Base-by-base conservation (phyloP, 352 stramenopile species). In the Globisporangium cederbergense region DNA sequence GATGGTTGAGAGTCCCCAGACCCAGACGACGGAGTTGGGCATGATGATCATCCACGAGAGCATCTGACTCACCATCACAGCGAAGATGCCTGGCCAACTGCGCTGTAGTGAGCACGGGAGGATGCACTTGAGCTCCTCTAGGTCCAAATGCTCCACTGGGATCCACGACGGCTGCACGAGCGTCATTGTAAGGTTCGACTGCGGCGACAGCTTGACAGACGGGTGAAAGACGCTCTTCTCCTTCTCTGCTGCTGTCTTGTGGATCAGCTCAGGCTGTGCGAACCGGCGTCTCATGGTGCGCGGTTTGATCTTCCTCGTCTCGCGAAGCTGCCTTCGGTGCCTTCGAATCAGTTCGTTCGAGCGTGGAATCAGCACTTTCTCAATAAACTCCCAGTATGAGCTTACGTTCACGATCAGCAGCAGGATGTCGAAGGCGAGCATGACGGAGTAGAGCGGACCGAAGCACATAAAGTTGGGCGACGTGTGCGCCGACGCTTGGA, bases 41-140 rank as follows among this genome's bases (percentile, higher is more conserved):
- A 88, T 62, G 22, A 88, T 65, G 58, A 90, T 66, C 16, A 87
- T 58, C 81, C 81, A 90, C 32, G 77, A 86, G 42, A 90, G 49
- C 42, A 82, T 34, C 32, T 74, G 71, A 3, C 67, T 72, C 13
- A 71, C 38, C 34, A 73, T 5, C 3, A 60, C 71, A 13, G 81
- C 62, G 3, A 77, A 55, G 14, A 77, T 70, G 2, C 76, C 64
- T 3, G 71, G 70, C 7, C 72, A 58, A 49, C 74, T 87, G 57
- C 78, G 78, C 40, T 76, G 72, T 5, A 90, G 62, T 6, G 77
- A 81, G n/a, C 67, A 76, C 2, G 71, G 30, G 14, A 69, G 64
- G 25, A 65, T 64, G 16, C 36, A 28, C 22, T 38, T 47, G 43
- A 52, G 58, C 67, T 67, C 62, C 5, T 57, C 13, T 9, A 51